Percentiles rank a stretch among this genome's conserved stretches.
phyloP scores from a whole-genome alignment of 2,329 filamentous ascomycete genomes.

The Penicillium sp. region DNA sequence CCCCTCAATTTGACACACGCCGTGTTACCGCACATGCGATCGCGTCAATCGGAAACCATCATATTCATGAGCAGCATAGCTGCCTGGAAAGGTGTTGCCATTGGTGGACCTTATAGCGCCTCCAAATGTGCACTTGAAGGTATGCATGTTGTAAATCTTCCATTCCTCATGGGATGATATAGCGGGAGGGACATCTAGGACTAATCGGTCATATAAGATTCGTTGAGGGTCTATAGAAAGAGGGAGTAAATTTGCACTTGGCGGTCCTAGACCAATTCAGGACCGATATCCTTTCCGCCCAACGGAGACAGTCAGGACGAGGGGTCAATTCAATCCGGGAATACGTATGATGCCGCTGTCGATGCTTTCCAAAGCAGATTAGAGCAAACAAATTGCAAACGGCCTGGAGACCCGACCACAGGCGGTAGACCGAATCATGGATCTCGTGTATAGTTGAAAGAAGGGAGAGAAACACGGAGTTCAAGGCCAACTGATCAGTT shows the following conservation, averaged over 20 bases:
- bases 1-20: not conserved
- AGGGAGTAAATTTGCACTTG: not conserved
- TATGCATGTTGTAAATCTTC: not conserved
- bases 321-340: not conserved
- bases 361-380: not conserved
- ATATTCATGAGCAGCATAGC: constrained; percentile 1
- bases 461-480: too few species aligned
- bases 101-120: constrained; percentile 1
- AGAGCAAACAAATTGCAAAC: constrained; percentile 33
- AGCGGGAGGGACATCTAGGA: too few species aligned
- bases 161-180: not conserved
- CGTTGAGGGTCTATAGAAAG: not conserved
- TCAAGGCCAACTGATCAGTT: not conserved
- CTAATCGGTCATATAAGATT: not conserved
- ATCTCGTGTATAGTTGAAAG: not conserved
- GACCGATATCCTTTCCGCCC: not conserved
- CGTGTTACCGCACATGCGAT: not conserved
- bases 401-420: constrained; percentile 39
- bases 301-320: not conserved
- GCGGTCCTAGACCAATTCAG: not conserved
- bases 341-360: not conserved
- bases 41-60: not conserved
- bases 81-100: constrained; percentile 3
- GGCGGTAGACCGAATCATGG: constrained; percentile 16
- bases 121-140: constrained; percentile 5